Percentiles rank a stretch among this genome's conserved stretches.
phyloP scores from a whole-genome alignment of 2,329 filamentous ascomycete genomes.

The Myrmaecium sp. region DNA sequence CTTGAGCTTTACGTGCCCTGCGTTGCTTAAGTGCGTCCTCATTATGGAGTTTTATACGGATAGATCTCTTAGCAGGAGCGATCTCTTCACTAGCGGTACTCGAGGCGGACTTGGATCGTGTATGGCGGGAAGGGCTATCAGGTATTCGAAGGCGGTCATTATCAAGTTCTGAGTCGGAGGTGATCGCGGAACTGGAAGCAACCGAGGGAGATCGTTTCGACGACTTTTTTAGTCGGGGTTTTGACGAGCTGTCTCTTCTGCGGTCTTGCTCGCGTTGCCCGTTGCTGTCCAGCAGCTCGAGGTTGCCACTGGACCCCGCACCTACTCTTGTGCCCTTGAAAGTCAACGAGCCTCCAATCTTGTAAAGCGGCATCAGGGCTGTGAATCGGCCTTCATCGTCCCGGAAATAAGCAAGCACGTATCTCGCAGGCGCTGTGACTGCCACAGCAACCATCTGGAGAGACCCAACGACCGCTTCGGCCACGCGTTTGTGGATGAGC shows the following conservation, averaged over 20 bases:
- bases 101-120: constrained; percentile 42
- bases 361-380: constrained; percentile 55
- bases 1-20: constrained; percentile 48
- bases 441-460: constrained; percentile 65
- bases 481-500: constrained; percentile 50
- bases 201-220: constrained; percentile 23
- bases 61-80: constrained; percentile 56
- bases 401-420: constrained; percentile 68
- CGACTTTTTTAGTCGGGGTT: constrained; percentile 9
- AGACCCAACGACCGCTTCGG: constrained; percentile 54
- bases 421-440: constrained; percentile 63
- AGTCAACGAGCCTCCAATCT: constrained; percentile 30
- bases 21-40: constrained; percentile 60
- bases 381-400: constrained; percentile 66
- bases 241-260: constrained; percentile 3
- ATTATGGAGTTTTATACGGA: constrained; percentile 76
- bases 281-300: too few relatives aligned
- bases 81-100: constrained; percentile 41
- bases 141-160: too few relatives aligned
- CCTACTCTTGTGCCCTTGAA: too few relatives aligned
- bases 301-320: too few relatives aligned
- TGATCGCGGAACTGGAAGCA: constrained; percentile 32
- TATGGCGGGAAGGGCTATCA: constrained; percentile 35
- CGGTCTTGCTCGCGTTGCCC: constrained; percentile 1
- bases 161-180: constrained; percentile 43